Evolutionary conservation across 257 asterid genomes (phyloP).

Genomic region (Solanum appendiculatum): DNA sequence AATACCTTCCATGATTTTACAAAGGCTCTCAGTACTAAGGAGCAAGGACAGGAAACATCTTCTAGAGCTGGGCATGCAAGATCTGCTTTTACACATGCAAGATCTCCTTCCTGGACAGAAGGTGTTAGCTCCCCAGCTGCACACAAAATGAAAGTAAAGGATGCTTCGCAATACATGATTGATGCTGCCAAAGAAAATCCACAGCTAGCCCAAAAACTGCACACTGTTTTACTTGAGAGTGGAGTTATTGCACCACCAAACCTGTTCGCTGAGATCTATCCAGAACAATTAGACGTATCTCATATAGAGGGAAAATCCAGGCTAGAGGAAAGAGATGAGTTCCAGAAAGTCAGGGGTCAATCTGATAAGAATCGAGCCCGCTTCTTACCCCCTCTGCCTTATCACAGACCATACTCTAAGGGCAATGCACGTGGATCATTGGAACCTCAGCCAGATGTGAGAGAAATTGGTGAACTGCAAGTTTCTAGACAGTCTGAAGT

Average conservation of each 20-base stretch:
- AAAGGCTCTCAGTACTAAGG: slow-evolving; percentile 23
- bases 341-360: slow-evolving; percentile 15
- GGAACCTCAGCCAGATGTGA: slow-evolving; percentile 26
- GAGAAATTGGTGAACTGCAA: slow-evolving; percentile 23
- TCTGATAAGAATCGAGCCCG: slow-evolving; percentile 25
- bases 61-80: slow-evolving; percentile 32
- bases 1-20: slow-evolving; percentile 17
- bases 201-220: slow-evolving; percentile 88
- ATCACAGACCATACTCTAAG: slow-evolving; percentile 33
- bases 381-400: slow-evolving; percentile 77
- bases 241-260: slow-evolving; percentile 95
- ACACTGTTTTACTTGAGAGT: slow-evolving; percentile 83
- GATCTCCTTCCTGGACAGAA: slow-evolving; percentile 99
- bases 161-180: slow-evolving; percentile 89
- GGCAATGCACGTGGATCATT: slow-evolving; percentile 23
- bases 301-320: slow-evolving; percentile 28
- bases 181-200: slow-evolving; percentile 97
- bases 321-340: slow-evolving; percentile 21
- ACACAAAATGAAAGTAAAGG: slow-evolving; percentile 77
- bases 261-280: slow-evolving; percentile 66
- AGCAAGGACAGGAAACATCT: slow-evolving; percentile 24
- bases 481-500: slow-evolving; percentile 32
- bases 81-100: slow-evolving; percentile 46
- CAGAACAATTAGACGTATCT: slow-evolving; percentile 33
- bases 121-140: slow-evolving; percentile 91